Percentiles rank a stretch among this genome's conserved stretches.
Conservation (phyloP, 2,329 filamentous ascomycete species). For the Colletotrichum abscissum region DNA sequence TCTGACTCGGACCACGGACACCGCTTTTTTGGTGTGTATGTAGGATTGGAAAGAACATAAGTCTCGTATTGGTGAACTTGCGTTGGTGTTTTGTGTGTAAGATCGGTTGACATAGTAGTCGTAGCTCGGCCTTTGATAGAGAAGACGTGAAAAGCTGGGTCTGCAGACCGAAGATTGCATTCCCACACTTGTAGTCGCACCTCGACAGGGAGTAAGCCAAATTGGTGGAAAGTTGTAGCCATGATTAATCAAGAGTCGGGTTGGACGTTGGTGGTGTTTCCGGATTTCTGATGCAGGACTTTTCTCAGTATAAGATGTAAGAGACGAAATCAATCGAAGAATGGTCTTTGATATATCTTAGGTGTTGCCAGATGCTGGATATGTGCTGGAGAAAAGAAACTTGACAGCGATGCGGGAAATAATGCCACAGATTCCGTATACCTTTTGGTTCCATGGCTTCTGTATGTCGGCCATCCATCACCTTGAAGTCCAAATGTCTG, state of each 20-base stretch:
- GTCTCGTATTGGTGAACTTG: not conserved
- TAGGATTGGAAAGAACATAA: not conserved
- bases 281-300: not conserved
- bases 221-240: not conserved
- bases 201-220: not conserved
- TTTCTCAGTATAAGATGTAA: no score
- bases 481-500: no score
- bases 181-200: conserved; percentile 13
- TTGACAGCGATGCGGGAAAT: no score
- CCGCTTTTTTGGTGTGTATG: not conserved
- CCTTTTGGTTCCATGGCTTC: no score
- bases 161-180: not conserved
- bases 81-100: not conserved
- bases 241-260: not conserved
- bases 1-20: not conserved
- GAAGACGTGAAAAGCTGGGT: not conserved
- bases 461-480: no score
- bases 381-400: no score
- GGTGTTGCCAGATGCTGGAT: no score
- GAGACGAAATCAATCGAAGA: no score
- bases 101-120: not conserved
- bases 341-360: no score
- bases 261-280: not conserved
- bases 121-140: not conserved
- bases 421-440: no score